Evolutionary conservation across 305 asterid species (phyloP), one percentile per base, ranked within the genome.

Genomic region (Fraxinus floribunda): DNA sequence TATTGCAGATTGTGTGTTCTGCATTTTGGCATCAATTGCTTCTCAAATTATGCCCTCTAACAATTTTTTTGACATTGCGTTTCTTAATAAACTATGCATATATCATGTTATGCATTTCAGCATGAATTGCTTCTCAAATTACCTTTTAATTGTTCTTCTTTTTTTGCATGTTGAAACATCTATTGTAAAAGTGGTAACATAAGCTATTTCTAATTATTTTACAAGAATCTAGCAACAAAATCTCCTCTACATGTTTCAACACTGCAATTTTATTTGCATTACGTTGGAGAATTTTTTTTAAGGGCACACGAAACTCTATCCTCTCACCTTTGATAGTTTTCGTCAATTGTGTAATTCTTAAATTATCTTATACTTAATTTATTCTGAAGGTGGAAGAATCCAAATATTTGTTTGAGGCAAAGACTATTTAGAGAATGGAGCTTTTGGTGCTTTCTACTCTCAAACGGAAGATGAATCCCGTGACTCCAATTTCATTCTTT

Each of bases 341-440:
- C 32, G 2, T 29, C 32, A 29, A 29, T 29, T 29, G 2, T 29
- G 32, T 29, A 1, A 29, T 29, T 29, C 32, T 29, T 29, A 29
- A 29, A 29, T 1, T 29, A 1, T 29, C 32, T 29, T 29, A 29
- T 29, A 29, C 32, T 29, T 29, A 29, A 26, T 26, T 26, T 26
- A 26, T 74, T 83, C 84, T 26, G 0, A 82, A 94, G 99, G 96
- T 92, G 26, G 93, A 89, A 66, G 94, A 92, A 79, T 86, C 91
- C 0, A 92, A 88, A 86, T 94, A 88, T 85, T 80, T 93, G 81
- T 94, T 95, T 57, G 99, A 94, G 86, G 92, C 99, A 5, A 93
- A 92, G 88, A 94, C 99, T 29, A 91, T 95, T 55, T 93, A 90
- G 89, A 94, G 97, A 85, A 93, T 94, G 98, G 99, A 95, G 89